Conservation (phyloP, 768 basidiomycete genomes). For the Guyanaporus albipodus region DNA sequence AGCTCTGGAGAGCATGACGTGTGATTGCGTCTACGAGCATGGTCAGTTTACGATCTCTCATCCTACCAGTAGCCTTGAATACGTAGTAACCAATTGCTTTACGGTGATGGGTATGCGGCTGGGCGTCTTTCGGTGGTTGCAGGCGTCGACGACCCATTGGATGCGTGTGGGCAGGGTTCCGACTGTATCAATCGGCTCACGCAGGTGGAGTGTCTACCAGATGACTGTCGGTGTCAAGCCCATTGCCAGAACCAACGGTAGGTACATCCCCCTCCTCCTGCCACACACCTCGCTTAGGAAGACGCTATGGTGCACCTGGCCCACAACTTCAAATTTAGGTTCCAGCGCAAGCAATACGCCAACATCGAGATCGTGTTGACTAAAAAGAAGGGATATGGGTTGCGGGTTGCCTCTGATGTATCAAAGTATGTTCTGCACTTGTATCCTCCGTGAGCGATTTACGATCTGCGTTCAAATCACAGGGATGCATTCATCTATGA, state of each 20-base stretch:
- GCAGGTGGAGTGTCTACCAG: conserved; percentile 91
- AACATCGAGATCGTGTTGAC: conserved; percentile 87
- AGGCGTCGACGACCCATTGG: conserved; percentile 58
- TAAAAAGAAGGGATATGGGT: conserved; percentile 92
- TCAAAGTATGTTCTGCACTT: conserved; percentile 46
- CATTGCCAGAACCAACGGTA: conserved; percentile 95
- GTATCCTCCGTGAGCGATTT: background rate
- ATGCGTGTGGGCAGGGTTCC: conserved; percentile 80
- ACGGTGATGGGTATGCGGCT: conserved; percentile 8
- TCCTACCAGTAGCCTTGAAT: conserved; percentile 24
- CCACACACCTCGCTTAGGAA: too few species aligned
- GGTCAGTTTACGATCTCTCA: conserved; percentile 51
- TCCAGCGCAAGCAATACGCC: conserved; percentile 83
- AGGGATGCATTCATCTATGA: conserved; percentile 96
- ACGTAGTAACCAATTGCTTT: conserved; percentile 28
- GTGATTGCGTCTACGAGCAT: conserved; percentile 84
- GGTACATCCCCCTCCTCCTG: conserved; percentile 10
- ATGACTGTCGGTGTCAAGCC: conserved; percentile 78
- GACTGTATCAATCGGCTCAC: conserved; percentile 98
- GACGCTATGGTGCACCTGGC: too few species aligned
- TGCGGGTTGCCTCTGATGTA: conserved; percentile 71
- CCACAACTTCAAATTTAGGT: conserved; percentile 44
- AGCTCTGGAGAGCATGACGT: conserved; percentile 88
- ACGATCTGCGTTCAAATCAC: conserved; percentile 10
- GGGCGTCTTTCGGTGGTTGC: conserved; percentile 25